These are phyloP conservation scores for Neopestalotiopsis rosae DNA, from an alignment of 2,329 filamentous ascomycete species.

Conservation along the genomic window DNA sequence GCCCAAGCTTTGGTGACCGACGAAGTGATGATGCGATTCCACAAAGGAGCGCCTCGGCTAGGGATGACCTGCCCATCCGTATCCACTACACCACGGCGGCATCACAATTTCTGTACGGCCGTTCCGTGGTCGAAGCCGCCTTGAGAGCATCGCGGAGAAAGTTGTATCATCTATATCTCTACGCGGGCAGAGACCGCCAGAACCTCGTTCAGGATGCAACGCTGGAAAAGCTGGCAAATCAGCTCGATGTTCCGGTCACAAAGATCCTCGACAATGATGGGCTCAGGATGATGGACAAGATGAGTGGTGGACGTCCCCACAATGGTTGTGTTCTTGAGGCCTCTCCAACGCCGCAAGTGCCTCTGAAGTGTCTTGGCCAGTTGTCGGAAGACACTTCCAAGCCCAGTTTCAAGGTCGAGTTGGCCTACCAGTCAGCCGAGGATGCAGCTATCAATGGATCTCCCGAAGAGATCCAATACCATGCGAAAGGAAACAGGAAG, in stretches of 20 bases:
- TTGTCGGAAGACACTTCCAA: constrained; percentile 49
- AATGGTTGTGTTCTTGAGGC: constrained; percentile 90
- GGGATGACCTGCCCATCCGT: constrained; percentile 41
- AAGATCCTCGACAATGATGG: constrained; percentile 62
- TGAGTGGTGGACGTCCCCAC: constrained; percentile 82
- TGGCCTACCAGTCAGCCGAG: constrained; percentile 75
- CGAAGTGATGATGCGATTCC: background rate
- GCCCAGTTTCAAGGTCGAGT: constrained; percentile 61
- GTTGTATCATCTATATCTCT: constrained; percentile 85
- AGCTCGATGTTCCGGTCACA: constrained; percentile 58
- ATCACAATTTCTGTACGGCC: constrained; percentile 90
- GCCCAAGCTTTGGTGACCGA: background rate
- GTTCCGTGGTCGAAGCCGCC: constrained; percentile 79
- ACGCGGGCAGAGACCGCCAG: constrained; percentile 61
- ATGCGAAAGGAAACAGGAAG: constrained; percentile 52
- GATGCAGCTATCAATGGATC: constrained; percentile 76
- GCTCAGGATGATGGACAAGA: constrained; percentile 77
- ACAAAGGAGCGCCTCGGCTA: background rate
- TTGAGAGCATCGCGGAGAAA: constrained; percentile 70
- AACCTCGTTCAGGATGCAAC: constrained; percentile 49
- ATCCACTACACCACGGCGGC: constrained; percentile 76
- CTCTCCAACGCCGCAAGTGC: constrained; percentile 78
- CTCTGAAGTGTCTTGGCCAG: constrained; percentile 63
- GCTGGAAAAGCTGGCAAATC: constrained; percentile 52
- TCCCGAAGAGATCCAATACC: constrained; percentile 51